phyloP scores from a whole-genome alignment of 805 yeast species.

The Yarrowia hollandica region DNA sequence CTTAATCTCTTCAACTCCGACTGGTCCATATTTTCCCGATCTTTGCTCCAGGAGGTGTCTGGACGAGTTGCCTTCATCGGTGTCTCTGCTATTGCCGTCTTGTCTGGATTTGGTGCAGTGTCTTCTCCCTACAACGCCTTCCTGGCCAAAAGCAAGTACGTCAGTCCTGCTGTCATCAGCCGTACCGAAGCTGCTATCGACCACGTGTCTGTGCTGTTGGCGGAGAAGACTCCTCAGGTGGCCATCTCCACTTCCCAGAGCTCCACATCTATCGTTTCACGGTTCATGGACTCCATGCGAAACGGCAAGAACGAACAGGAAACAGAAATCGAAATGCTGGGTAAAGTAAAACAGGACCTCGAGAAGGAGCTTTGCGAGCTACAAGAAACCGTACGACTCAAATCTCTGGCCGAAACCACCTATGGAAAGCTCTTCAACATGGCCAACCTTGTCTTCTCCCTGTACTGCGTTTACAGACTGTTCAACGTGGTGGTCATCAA shows the following conservation, averaged over 20 bases:
- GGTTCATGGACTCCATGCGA: conserved; percentile 23
- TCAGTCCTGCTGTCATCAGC: conserved; percentile 39
- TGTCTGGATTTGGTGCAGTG: conserved; percentile 47
- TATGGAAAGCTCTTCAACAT: conserved; percentile 38
- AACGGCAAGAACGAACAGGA: conserved; percentile 31
- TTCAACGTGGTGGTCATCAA: conserved; percentile 39
- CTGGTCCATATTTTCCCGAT: background rate
- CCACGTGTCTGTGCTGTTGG: conserved; percentile 40
- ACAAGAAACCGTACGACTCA: conserved; percentile 36
- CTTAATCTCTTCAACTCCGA: background rate
- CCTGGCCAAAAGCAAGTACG: conserved; percentile 20
- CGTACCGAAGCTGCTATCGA: conserved; percentile 35
- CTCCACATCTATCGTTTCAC: background rate
- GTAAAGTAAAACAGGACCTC: conserved; percentile 40
- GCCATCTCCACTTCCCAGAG: conserved; percentile 7
- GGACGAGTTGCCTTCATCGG: conserved; percentile 46
- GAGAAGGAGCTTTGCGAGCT: conserved; percentile 39
- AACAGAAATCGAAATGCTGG: conserved; percentile 42
- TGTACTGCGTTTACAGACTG: conserved; percentile 47
- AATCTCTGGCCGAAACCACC: conserved; percentile 37
- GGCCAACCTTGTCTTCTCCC: conserved; percentile 41
- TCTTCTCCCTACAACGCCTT: conserved; percentile 42
- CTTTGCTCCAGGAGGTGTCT: conserved; percentile 34
- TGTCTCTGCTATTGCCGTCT: conserved; percentile 45
- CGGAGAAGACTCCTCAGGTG: conserved; percentile 31